These are phyloP conservation scores for Macrophomina pseudophaseolina DNA, from an alignment of 2,329 filamentous ascomycete genomes.

Conservation along the genomic window DNA sequence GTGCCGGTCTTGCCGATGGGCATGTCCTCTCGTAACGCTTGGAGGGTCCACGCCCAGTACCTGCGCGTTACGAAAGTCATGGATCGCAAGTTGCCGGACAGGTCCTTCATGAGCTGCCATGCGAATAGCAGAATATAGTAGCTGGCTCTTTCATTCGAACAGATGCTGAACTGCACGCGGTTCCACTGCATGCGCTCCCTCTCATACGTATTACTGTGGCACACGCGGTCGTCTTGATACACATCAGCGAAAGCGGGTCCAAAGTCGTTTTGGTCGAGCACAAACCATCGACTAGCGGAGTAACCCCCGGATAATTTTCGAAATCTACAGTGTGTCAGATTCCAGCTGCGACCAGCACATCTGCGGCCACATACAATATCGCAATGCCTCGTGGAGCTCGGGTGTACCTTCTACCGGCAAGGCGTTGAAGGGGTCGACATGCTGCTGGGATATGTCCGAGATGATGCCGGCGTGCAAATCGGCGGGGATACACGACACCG, in stretches of 20 bases:
- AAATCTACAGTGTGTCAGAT: not conserved
- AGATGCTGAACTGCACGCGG: not conserved
- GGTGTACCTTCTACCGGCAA: not conserved
- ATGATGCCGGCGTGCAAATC: not conserved
- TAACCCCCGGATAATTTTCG: not conserved
- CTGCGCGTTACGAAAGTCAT: not conserved
- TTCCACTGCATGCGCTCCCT: not conserved
- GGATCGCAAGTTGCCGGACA: not conserved
- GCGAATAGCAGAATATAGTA: not conserved
- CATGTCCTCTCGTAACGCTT: not conserved
- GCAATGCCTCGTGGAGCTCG: not conserved
- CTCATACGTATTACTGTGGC: not conserved
- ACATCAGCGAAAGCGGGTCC: not conserved
- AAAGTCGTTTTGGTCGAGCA: not conserved
- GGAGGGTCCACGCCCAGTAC: not conserved
- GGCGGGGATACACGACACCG: not conserved
- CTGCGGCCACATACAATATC: not conserved
- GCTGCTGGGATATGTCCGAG: not conserved
- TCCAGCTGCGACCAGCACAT: no score
- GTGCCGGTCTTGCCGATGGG: not conserved
- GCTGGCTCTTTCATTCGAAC: not conserved
- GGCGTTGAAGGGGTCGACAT: slow-evolving; percentile 2
- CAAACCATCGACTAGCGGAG: not conserved
- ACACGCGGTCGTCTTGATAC: not conserved
- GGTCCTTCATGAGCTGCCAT: not conserved